Evolutionary conservation across 352 stramenopile genomes (phyloP).

Genomic region (Phytophthora sojae): DNA sequence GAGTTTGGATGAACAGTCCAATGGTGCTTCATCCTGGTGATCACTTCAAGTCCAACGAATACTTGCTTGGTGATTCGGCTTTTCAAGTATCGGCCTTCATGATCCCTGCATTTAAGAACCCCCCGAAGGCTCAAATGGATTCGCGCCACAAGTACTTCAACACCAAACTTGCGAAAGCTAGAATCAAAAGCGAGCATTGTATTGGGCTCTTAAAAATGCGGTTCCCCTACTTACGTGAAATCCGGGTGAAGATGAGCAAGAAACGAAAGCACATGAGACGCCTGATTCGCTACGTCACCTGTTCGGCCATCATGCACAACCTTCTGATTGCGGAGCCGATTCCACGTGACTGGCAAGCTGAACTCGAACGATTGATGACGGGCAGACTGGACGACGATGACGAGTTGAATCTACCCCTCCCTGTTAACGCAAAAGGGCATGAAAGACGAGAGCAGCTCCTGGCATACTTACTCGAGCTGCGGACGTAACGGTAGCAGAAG

Average conservation of each 20-base stretch:
- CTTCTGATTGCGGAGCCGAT: slow-evolving; percentile 27
- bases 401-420: slow-evolving; percentile 22
- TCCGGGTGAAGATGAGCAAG: slow-evolving; percentile 20
- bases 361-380: slow-evolving; percentile 2
- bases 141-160: slow-evolving; percentile 30
- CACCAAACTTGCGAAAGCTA: slow-evolving; percentile 16
- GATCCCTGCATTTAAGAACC: slow-evolving; percentile 33
- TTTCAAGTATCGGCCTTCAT: slow-evolving; percentile 26
- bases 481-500: slow-evolving; percentile 7
- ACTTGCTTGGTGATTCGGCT: slow-evolving; percentile 31
- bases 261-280: slow-evolving; percentile 26
- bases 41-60: slow-evolving; percentile 29
- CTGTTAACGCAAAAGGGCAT: slow-evolving; percentile 3
- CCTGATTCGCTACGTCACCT: slow-evolving; percentile 24
- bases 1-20: slow-evolving; percentile 36
- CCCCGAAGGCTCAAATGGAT: slow-evolving; percentile 13
- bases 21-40: background rate
- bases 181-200: slow-evolving; percentile 39
- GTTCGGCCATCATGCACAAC: slow-evolving; percentile 32
- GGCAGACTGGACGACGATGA: slow-evolving; percentile 22
- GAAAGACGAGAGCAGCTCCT: slow-evolving; percentile 16
- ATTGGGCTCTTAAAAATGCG: slow-evolving; percentile 35
- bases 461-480: slow-evolving; percentile 21
- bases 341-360: slow-evolving; percentile 5
- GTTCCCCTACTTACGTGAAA: slow-evolving; percentile 31